These are phyloP conservation scores for Dacryopinax spathularia DNA, from an alignment of 768 basidiomycete species.

Conservation along the genomic window DNA sequence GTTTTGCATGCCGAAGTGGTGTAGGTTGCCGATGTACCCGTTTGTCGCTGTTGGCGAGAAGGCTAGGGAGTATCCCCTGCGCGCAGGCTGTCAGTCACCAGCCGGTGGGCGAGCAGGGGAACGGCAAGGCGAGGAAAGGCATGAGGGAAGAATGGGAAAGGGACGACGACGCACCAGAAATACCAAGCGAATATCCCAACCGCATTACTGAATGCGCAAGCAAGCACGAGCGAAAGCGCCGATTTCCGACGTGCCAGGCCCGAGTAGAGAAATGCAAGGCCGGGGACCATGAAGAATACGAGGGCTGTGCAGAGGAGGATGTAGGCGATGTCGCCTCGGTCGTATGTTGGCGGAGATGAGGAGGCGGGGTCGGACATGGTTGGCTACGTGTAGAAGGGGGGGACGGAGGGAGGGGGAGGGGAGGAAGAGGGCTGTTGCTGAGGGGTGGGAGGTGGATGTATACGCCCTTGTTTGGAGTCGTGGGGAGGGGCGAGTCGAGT, in stretches of 20 bases:
- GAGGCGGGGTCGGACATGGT: constrained; percentile 8
- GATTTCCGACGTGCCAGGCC: constrained; percentile 57
- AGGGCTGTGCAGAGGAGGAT: constrained; percentile 53
- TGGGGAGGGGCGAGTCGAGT: too few species aligned
- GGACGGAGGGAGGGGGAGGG: constrained; percentile 32
- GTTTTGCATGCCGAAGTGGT: constrained; percentile 38
- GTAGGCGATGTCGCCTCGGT: constrained; percentile 58
- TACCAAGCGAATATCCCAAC: constrained; percentile 64
- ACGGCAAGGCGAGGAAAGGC: too few species aligned
- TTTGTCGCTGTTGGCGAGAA: constrained; percentile 56
- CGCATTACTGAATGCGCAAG: constrained; percentile 55
- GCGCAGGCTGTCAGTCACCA: constrained; percentile 12
- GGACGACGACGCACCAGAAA: not conserved
- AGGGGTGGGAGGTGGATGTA: constrained; percentile 27
- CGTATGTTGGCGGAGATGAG: constrained; percentile 31
- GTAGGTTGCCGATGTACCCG: constrained; percentile 45
- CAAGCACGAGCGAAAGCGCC: constrained; percentile 63
- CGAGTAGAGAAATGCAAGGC: constrained; percentile 60
- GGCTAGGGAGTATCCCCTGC: constrained; percentile 72
- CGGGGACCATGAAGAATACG: constrained; percentile 53
- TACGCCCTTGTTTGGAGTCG: too few species aligned
- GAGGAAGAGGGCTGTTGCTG: constrained; percentile 40
- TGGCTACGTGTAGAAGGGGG: constrained; percentile 20
- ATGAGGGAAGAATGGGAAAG: too few species aligned
- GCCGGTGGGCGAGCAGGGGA: not conserved